Evolutionary conservation across 768 basidiomycete species (phyloP).

Genomic region (Pleurotus tuber-regium): DNA sequence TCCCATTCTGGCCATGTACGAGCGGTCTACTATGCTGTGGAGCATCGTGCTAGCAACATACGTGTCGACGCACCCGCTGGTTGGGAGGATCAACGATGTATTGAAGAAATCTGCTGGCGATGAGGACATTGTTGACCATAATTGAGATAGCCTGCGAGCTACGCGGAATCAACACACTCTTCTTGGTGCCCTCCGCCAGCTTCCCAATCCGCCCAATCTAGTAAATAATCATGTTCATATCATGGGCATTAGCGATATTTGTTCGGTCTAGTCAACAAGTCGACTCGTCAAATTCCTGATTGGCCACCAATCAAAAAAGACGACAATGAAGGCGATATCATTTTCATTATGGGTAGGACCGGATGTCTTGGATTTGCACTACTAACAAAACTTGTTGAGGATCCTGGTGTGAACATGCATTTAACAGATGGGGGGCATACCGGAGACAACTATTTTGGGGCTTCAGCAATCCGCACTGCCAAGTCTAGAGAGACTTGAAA

Average conservation of each 20-base stretch:
- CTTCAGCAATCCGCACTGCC: constrained; percentile 17
- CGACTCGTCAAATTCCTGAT: too few species aligned
- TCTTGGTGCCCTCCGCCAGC: constrained; percentile 14
- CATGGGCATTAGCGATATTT: neutral
- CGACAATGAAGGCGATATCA: too few species aligned
- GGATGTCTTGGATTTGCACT: constrained; percentile 24
- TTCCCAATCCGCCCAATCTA: too few species aligned
- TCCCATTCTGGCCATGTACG: constrained; percentile 30
- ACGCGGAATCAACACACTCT: constrained; percentile 23
- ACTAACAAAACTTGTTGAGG: constrained; percentile 22
- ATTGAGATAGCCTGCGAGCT: constrained; percentile 29
- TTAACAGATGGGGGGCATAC: constrained; percentile 23
- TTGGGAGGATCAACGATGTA: constrained; percentile 23
- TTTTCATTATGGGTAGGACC: constrained; percentile 26
- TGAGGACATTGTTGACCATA: constrained; percentile 26
- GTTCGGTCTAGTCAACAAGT: constrained; percentile 3
- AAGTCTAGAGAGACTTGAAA: constrained; percentile 15
- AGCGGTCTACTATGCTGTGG: constrained; percentile 23
- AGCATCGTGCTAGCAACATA: constrained; percentile 5
- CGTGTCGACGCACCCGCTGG: constrained; percentile 10
- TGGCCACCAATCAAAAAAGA: too few species aligned
- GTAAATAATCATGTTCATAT: constrained; percentile 10
- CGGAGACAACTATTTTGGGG: constrained; percentile 11
- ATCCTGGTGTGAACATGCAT: constrained; percentile 37
- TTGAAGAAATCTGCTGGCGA: constrained; percentile 17